phyloP scores from a whole-genome alignment of 1,139 yeast genomes.

The Yamadazyma membranifaciens region DNA sequence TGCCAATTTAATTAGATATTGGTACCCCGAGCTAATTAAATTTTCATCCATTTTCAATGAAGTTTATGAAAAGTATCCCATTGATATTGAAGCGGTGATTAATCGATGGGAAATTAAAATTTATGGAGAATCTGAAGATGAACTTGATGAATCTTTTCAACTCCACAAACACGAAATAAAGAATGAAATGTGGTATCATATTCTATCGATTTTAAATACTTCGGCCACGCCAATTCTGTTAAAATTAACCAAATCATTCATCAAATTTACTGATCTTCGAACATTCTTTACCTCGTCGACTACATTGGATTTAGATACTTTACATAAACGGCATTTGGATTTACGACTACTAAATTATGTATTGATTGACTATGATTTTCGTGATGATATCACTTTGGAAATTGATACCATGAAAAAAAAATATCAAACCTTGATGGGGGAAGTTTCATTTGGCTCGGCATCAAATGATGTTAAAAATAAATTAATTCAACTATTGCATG shows the following conservation, averaged over 20 bases:
- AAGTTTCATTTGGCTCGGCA: slow-evolving; percentile 6
- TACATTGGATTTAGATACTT: not conserved
- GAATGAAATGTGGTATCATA: slow-evolving; percentile 4
- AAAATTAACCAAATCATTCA: slow-evolving; percentile 3
- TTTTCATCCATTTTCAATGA: slow-evolving; percentile 9
- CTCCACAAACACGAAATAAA: too few relatives aligned
- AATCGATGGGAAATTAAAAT: not conserved
- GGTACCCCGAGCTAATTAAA: slow-evolving; percentile 9
- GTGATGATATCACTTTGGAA: not conserved
- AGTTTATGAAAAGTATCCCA: slow-evolving; percentile 3
- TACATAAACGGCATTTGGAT: slow-evolving; percentile 11
- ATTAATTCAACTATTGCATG: slow-evolving; percentile 8
- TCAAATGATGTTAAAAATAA: not conserved
- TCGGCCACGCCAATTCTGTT: not conserved
- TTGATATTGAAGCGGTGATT: not conserved
- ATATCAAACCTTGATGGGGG: slow-evolving; percentile 13
- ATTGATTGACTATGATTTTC: slow-evolving; percentile 6
- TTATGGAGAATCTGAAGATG: not conserved
- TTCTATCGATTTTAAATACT: slow-evolving; percentile 2
- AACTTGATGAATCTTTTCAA: too few relatives aligned
- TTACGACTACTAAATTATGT: slow-evolving; percentile 14
- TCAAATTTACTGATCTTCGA: not conserved
- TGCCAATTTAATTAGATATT: slow-evolving; percentile 15
- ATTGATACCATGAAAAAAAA: slow-evolving; percentile 5
- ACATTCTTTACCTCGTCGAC: not conserved